Conservation (phyloP, 1,284 basidiomycete species). For the Tetrapyrgos nigripes region DNA sequence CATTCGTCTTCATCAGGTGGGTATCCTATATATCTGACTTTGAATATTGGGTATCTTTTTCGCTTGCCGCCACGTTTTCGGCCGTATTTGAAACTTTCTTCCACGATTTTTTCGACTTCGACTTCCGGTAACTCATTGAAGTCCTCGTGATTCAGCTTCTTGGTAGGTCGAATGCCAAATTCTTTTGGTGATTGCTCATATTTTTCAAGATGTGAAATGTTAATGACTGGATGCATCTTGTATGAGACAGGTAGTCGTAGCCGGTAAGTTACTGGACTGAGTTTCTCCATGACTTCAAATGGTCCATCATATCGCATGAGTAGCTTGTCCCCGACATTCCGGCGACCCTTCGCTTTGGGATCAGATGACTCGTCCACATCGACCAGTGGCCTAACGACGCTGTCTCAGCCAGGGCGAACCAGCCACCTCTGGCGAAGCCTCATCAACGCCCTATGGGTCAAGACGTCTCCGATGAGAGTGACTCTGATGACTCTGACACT, state of each 20-base stretch:
- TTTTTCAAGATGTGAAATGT: slow-evolving; percentile 10
- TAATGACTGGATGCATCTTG: slow-evolving; percentile 8
- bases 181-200: slow-evolving; percentile 6
- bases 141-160: slow-evolving; percentile 10
- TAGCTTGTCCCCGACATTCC: slow-evolving; percentile 10
- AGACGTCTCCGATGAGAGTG: too few species aligned
- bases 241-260: slow-evolving; percentile 10
- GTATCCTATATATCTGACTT: neutral
- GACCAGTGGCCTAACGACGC: too few species aligned
- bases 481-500: too few species aligned
- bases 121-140: neutral
- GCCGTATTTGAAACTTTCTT: neutral
- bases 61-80: neutral
- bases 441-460: too few species aligned
- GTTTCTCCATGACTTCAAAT: slow-evolving; percentile 13
- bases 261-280: slow-evolving; percentile 9
- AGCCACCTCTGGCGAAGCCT: too few species aligned
- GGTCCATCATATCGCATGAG: slow-evolving; percentile 16
- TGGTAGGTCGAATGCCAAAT: slow-evolving; percentile 1
- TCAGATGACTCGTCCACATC: too few species aligned
- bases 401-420: too few species aligned
- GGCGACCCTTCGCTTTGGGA: too few species aligned
- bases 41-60: neutral
- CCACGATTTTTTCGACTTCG: slow-evolving; percentile 3
- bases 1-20: neutral